Evolutionary conservation across 2,329 filamentous ascomycete genomes (phyloP), one percentile per base, ranked within the genome.

Genomic region (Ustulina deusta): DNA sequence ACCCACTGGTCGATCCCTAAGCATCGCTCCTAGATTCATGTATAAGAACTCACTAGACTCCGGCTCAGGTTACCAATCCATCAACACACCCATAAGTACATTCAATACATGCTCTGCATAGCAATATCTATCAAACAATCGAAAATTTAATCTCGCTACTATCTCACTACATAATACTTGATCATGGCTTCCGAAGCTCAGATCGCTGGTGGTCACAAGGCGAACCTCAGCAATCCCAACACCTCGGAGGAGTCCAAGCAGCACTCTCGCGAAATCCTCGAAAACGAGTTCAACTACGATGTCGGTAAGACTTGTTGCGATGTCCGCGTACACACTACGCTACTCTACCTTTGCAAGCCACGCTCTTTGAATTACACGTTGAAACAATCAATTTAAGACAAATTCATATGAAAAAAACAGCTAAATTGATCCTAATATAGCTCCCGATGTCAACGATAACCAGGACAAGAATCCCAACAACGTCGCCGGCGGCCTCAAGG

Each of bases 151-250:
- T 29, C 27, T 34, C 22, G 20, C 15, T 6, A 25, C 3, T 42
- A 9, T 9, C 17, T 42, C 22, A 42, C 22, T 6, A 56, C 15
- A 29, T 42, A 27, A 29, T 42, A 27, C 32, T 52, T 20, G 77
- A 83, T 71, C 46, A 86, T 85, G 83, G 77, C 83, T 78, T 79
- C 81, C 69, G 80, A 84, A 71, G 81, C 83, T 78, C 84, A 87
- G 69, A 74, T 87, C 70, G 82, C 84, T 71, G 85, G 84, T 66
- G 86, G 86, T 77, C 86, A 89, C 83, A 89, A 89, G 82, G 86
- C 86, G 65, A 86, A 83, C 75, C 73, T 88, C 68, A 84, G 83
- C 76, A 88, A 87, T 80, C 84, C 86, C 71, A 86, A 87, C 76
- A 83, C 81, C 62, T 87, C 85, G 0, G 74, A 86, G 58, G 84